Evolutionary conservation across 148 eudicot genomes (phyloP).

Genomic region (Rhododendron griersonianum): DNA sequence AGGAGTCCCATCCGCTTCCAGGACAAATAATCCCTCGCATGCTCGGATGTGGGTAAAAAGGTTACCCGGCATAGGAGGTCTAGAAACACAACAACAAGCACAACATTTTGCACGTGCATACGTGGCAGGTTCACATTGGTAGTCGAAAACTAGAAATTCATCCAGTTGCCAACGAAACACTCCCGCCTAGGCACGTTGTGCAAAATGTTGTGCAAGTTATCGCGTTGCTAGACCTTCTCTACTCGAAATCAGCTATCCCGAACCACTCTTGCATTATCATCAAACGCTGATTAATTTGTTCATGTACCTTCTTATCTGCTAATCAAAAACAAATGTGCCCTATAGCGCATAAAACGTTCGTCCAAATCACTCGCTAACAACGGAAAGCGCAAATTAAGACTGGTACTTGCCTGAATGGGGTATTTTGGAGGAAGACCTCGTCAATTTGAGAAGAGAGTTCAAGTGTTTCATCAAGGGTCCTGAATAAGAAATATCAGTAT

Average conservation of each 20-base stretch:
- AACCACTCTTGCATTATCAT: not conserved
- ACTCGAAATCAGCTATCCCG: not conserved
- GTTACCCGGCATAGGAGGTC: not conserved
- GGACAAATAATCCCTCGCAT: not conserved
- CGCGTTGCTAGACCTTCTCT: not conserved
- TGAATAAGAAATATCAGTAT: constrained; percentile 15
- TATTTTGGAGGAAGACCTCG: constrained; percentile 61
- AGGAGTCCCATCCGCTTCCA: not conserved
- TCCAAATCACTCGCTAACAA: not conserved
- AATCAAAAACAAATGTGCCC: not conserved
- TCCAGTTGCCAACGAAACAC: not conserved
- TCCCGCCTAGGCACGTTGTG: not conserved
- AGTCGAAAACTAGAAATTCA: not conserved
- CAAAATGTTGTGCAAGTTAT: not conserved
- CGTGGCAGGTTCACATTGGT: not conserved
- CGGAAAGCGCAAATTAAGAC: not conserved
- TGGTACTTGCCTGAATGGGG: constrained; percentile 57
- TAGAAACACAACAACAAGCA: not conserved
- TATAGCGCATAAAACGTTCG: not conserved
- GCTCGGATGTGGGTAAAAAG: not conserved
- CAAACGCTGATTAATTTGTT: not conserved
- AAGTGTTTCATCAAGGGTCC: constrained; percentile 72
- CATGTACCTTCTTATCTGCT: not conserved
- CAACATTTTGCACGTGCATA: not conserved
- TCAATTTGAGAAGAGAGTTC: constrained; percentile 69